phyloP scores from a whole-genome alignment of 164 flowering plant genomes.

The Chimonanthus praecox region DNA sequence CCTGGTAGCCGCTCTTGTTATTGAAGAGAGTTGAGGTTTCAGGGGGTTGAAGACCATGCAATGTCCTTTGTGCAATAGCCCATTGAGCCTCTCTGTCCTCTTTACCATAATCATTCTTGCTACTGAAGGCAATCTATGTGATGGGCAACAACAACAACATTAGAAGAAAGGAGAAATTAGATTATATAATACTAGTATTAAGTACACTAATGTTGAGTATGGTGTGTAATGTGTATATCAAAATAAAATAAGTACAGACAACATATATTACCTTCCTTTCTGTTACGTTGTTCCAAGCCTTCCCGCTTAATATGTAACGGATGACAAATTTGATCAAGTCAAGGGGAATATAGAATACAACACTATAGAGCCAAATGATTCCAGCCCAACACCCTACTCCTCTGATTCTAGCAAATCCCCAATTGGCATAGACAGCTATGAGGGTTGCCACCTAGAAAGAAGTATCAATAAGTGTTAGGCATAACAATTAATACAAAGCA shows the following conservation, averaged over 20 bases:
- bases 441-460: constrained; percentile 69
- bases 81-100: constrained; percentile 96
- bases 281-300: constrained; percentile 73
- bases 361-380: constrained; percentile 86
- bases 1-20: constrained; percentile 83
- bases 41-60: constrained; percentile 89
- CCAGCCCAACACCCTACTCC: constrained; percentile 98
- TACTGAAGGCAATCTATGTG: constrained; percentile 83
- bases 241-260: no score
- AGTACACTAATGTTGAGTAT: no score
- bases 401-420: constrained; percentile 75
- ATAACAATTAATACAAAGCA: background rate
- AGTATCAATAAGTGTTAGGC: no score
- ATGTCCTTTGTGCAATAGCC: constrained; percentile 90
- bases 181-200: no score
- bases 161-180: background rate
- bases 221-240: no score
- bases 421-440: constrained; percentile 85
- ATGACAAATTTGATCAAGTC: constrained; percentile 69
- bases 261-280: constrained; percentile 63
- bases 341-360: constrained; percentile 76
- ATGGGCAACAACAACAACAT: background rate
- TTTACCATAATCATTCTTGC: constrained; percentile 88
- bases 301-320: constrained; percentile 76
- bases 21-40: constrained; percentile 47